A percentile compares a stretch with the other conserved stretches of the same genome.
Conservation (phyloP, 2,329 filamentous ascomycete species). For the Colletotrichum tofieldiae region DNA sequence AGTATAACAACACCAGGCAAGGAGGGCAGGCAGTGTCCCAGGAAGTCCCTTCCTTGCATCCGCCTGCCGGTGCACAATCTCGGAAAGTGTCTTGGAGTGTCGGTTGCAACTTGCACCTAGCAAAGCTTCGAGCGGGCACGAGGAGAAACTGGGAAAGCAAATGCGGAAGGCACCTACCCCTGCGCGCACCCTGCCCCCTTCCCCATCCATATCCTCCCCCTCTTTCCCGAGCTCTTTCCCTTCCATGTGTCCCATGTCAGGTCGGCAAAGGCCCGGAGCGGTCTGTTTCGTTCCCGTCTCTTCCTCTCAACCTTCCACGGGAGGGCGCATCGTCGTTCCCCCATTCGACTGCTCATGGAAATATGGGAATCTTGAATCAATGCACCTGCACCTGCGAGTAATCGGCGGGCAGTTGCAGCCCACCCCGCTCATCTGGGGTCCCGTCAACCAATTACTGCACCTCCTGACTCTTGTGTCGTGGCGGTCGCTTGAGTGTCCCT, state of each 20-base stretch:
- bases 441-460: constrained; percentile 9
- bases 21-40: no score
- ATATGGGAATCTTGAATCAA: constrained; percentile 6
- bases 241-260: background rate
- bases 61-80: background rate
- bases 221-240: background rate
- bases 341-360: constrained; percentile 3
- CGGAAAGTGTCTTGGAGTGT: background rate
- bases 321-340: constrained; percentile 16
- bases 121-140: background rate
- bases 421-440: background rate
- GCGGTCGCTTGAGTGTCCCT: background rate
- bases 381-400: constrained; percentile 34
- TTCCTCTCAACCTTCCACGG: background rate
- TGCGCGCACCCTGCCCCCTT: background rate
- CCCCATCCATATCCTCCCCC: background rate
- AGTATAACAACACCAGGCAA: background rate
- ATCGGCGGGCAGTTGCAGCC: constrained; percentile 29
- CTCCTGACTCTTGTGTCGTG: background rate
- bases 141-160: background rate
- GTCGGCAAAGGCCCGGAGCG: constrained; percentile 1
- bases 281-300: background rate
- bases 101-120: background rate
- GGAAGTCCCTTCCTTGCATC: no score
- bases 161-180: constrained; percentile 19